Evolutionary conservation across 2,329 filamentous ascomycete genomes (phyloP), one percentile per base, ranked within the genome.

Genomic region (Neocatenulostroma microsporum): DNA sequence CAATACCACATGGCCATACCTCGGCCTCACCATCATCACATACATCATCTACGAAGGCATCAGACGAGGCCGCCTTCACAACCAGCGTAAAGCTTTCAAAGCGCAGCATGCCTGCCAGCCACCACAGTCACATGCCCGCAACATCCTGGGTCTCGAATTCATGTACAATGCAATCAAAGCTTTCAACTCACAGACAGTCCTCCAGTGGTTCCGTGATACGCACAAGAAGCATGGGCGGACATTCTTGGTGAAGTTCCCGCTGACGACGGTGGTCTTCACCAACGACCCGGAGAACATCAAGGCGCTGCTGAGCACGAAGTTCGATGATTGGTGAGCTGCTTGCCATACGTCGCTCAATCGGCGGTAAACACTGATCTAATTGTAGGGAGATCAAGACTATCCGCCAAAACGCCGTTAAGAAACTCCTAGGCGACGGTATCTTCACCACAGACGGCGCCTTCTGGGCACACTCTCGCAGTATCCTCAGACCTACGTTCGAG

Each of bases 401-500:
- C n/a, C 23, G 23, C 23, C 23, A 28, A 15, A 13, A 6, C 23
- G 30, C n/a, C 36, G 35, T 19, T 29, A 34, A 23, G 33, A 23
- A 30, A 2, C 39, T 48, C 11, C 45, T 66, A 14, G 63, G 63
- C 15, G 62, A 45, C 8, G 44, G 44, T 26, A 44, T 51, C 36
- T 67, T 68, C 51, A 67, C 62, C 18, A 51, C 58, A 5, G 63
- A 67, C 41, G 65, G 65, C 17, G 54, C 41, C 8, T 39, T 42
- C 25, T 53, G 50, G 50, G 28, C 36, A 11, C 46, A 50, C 24
- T 44, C 41, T 4, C 40, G 50, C 12, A 27, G 41, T 6, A 52
- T 69, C 17, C 58, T 80, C 5, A 60, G 69, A 17, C 70, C 71
- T 2, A 67, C 69, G 36, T 74, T 74, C 46, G 61, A 59, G 1